Evolutionary conservation across 192 early-diverging fungal genomes (phyloP).

Genomic region (Backusella luteola): DNA sequence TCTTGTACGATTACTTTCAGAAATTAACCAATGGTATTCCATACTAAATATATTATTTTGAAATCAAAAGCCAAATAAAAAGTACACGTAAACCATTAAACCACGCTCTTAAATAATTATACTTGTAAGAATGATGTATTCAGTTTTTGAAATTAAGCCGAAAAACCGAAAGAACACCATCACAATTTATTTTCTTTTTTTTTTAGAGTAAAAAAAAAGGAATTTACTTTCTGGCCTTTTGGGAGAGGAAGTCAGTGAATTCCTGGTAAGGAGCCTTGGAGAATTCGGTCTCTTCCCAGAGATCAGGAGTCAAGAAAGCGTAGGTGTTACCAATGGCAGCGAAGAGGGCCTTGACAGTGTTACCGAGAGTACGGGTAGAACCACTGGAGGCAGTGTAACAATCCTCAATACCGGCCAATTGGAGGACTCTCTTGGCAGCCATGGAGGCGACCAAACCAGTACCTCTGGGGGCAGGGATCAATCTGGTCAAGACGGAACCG

Average conservation of each 20-base stretch:
- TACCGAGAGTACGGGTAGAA: slow-evolving; percentile 97
- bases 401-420: slow-evolving; percentile 96
- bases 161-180: neutral
- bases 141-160: neutral
- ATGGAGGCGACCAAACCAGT: slow-evolving; percentile 98
- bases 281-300: slow-evolving; percentile 92
- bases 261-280: slow-evolving; percentile 90
- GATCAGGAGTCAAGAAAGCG: slow-evolving; percentile 95
- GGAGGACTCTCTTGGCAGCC: slow-evolving; percentile 95
- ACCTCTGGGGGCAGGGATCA: slow-evolving; percentile 99
- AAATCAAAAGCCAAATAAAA: neutral
- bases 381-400: slow-evolving; percentile 97
- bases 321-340: slow-evolving; percentile 96
- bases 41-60: neutral
- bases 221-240: slow-evolving; percentile 42
- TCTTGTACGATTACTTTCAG: slow-evolving; percentile 80
- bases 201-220: neutral
- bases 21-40: slow-evolving; percentile 71
- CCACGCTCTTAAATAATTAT: neutral
- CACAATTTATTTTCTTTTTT: neutral
- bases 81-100: neutral
- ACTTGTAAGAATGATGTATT: neutral
- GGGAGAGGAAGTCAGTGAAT: slow-evolving; percentile 76
- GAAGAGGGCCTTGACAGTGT: slow-evolving; percentile 99
- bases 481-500: slow-evolving; percentile 89